Percentiles rank a stretch among this genome's conserved stretches.
These are phyloP conservation scores for Daldinia vernicosa DNA, from an alignment of 495 filamentous ascomycete genomes.

Conservation along the genomic window DNA sequence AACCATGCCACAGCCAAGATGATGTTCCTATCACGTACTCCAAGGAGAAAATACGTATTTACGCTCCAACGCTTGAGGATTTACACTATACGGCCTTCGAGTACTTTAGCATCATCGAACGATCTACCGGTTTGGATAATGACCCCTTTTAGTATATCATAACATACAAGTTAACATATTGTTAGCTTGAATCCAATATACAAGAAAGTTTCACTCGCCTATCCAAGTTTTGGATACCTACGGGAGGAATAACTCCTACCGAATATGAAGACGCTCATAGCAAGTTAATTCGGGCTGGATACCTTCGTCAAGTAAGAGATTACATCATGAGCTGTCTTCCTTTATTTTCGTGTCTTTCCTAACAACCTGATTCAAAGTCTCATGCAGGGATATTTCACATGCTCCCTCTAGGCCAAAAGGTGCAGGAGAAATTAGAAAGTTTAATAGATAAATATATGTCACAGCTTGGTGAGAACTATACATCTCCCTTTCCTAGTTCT, in stretches of 20 bases:
- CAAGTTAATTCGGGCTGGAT: slow-evolving; percentile 79
- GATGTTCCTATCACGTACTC: slow-evolving; percentile 30
- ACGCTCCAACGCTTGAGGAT: slow-evolving; percentile 10
- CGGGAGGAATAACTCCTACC: slow-evolving; percentile 71
- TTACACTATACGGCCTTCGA: slow-evolving; percentile 7
- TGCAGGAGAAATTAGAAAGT: slow-evolving; percentile 86
- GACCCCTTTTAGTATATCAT: background rate
- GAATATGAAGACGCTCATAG: slow-evolving; percentile 72
- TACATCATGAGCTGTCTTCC: background rate
- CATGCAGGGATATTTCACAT: slow-evolving; percentile 93
- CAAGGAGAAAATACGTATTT: slow-evolving; percentile 20
- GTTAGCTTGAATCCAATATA: slow-evolving; percentile 7
- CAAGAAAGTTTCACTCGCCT: slow-evolving; percentile 56
- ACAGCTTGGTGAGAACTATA: slow-evolving; percentile 65
- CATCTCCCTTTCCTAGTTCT: background rate
- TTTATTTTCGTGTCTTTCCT: slow-evolving; percentile 5
- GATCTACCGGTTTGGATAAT: slow-evolving; percentile 27
- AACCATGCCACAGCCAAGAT: slow-evolving; percentile 35
- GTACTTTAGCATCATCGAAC: slow-evolving; percentile 5
- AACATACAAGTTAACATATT: slow-evolving; percentile 12
- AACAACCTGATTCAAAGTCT: slow-evolving; percentile 53
- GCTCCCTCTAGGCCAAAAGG: slow-evolving; percentile 85
- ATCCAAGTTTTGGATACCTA: slow-evolving; percentile 80
- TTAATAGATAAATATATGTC: slow-evolving; percentile 92
- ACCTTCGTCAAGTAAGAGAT: slow-evolving; percentile 72